These are phyloP conservation scores for Lentinula sp. DNA, from an alignment of 768 basidiomycete species.

Conservation along the genomic window DNA sequence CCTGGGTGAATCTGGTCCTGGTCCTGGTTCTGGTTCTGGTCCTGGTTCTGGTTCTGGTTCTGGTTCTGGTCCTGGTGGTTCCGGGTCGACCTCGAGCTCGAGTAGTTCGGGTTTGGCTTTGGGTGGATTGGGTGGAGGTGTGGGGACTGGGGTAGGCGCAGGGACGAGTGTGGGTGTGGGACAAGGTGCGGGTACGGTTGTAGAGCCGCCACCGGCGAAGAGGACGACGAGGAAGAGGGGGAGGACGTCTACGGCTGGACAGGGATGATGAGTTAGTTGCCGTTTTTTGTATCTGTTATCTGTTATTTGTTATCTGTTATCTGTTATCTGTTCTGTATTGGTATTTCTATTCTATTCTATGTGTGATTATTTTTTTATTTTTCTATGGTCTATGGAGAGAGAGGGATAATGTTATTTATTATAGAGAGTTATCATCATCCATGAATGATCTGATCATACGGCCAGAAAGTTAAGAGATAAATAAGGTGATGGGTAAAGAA, in stretches of 20 bases:
- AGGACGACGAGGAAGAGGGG: conserved; percentile 1
- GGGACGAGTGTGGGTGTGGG: not conserved
- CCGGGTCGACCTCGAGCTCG: not conserved
- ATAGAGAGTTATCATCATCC: too few relatives aligned
- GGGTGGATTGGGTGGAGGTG: not conserved
- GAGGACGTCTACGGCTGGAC: not conserved
- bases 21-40: not conserved
- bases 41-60: not conserved
- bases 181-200: too few relatives aligned
- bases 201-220: not conserved
- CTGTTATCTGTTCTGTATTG: too few relatives aligned
- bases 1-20: not conserved
- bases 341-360: too few relatives aligned
- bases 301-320: too few relatives aligned
- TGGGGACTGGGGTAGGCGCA: not conserved
- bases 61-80: not conserved
- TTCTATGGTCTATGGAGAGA: too few relatives aligned
- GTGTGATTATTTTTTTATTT: too few relatives aligned
- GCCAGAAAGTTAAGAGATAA: too few relatives aligned
- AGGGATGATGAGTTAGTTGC: not conserved
- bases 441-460: too few relatives aligned
- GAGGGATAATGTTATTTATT: too few relatives aligned
- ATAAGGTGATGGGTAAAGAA: too few relatives aligned
- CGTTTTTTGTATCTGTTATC: too few relatives aligned
- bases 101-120: not conserved